Base-by-base conservation (phyloP, 2,329 filamentous ascomycete species). In the Aspergillus ruber region DNA sequence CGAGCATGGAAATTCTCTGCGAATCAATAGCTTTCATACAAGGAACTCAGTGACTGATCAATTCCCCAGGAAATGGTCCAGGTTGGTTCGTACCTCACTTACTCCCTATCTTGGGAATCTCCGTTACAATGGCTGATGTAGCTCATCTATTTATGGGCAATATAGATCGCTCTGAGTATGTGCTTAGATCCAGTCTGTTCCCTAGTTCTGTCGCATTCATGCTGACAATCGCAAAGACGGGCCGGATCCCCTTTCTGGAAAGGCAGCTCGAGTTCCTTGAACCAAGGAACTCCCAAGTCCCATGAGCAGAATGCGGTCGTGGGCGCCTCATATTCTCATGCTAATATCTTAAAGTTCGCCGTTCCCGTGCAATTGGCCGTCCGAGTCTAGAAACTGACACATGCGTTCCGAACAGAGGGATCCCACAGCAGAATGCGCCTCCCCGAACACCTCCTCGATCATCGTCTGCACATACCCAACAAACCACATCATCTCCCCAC, bases 311-410 rank as follows among this genome's bases (percentile, higher is more conserved):
- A 76, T 61, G 80, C 91, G 52, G 87, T 98, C 32, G 86, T 97
- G 50, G 93, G 93, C 57, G 93, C 93, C 48, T 86, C 90, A 41
- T 98, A 98, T 67, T 97, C 93, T 12, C 93, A 98, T 70, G 88
- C 91, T 23, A 90, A 97, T 71, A 88, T 95, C 64, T 78, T 96
- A 59, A 95, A 91, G 69, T 86, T 91, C 62, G 88, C 18, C 40
- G 8, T 42, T 3, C n/a, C 40, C 29, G 55, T 51, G 18, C 21
- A 35, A 33, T 4, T 23, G 38, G 9, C 48, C 38, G 12, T 36
- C 29, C 32, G 52, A 48, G 29, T 56, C 50, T 18, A 18, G 18
- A 39, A 13, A 36, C 50, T 58, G 42, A 60, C 49, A 27, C 45
- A 36, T 55, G 44, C 20, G 39, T 43, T 36, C 12, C 18, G 40